phyloP scores from a whole-genome alignment of 1,284 basidiomycete genomes.

The Mycena sp. region DNA sequence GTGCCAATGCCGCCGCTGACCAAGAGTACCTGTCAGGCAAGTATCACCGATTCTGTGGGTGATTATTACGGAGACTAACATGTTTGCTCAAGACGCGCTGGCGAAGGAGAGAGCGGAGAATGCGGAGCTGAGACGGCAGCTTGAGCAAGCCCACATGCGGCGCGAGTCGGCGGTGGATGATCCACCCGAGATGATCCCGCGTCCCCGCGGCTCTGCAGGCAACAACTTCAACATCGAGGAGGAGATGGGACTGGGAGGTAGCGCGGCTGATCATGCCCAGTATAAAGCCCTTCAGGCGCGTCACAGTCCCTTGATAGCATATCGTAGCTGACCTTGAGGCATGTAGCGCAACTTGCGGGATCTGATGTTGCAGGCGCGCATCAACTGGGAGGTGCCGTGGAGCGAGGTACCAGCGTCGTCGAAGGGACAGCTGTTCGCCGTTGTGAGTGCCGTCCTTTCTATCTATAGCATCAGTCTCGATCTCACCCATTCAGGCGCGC shows the following conservation, averaged over 20 bases:
- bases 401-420: constrained; percentile 5
- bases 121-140: not conserved
- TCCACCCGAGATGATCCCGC: not conserved
- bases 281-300: not conserved
- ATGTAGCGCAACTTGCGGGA: constrained; percentile 14
- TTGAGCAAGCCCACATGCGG: not conserved
- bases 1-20: too few species aligned
- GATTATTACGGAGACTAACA: too few species aligned
- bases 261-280: not conserved
- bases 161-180: not conserved
- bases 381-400: constrained; percentile 12
- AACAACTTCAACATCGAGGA: not conserved
- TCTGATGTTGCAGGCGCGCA: constrained; percentile 4
- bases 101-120: constrained; percentile 4
- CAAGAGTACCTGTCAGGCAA: too few species aligned
- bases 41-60: too few species aligned
- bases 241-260: not conserved
- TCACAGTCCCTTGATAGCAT: too few species aligned
- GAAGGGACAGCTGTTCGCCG: constrained; percentile 21
- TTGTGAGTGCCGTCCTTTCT: constrained; percentile 21
- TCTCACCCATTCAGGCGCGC: constrained; percentile 20
- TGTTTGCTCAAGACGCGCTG: not conserved
- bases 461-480: too few species aligned
- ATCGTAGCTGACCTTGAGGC: not conserved
- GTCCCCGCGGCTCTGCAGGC: not conserved